Evolutionary conservation across 1,284 basidiomycete species (phyloP), one percentile per base, ranked within the genome.

Genomic region (Abortiporus biennis): DNA sequence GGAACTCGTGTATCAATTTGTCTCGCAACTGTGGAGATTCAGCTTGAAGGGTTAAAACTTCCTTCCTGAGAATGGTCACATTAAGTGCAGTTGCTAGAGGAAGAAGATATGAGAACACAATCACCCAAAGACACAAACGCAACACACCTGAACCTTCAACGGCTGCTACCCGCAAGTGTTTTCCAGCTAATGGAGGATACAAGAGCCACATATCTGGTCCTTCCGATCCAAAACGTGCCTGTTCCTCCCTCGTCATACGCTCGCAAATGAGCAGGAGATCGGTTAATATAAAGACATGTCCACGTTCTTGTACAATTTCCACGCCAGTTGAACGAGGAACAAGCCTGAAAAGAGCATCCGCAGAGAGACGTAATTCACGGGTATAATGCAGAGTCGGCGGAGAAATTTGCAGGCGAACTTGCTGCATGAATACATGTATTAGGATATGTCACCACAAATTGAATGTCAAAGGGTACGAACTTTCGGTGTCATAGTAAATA

Each of bases 401-500:
- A 30, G 77, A 71, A 66, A 99, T 94, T 67, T 97, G 94, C 39
- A 99, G 71, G 50, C 85, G 87, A 51, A 96, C 93, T 67, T 78
- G 76, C 92, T 95, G 59, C 31, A 48, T 36, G 17, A 47, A 24
- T 21, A 32, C 39, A 35, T 27, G 37, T 27, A 23, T 29, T 25
- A 37, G 30, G 16, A 42, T 13, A 31, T 15, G 9, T 38, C 15
- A 24, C 13, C 11, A 21, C 13, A 5, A 31, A 37, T 23, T 38
- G 29, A 41, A 20, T n/a, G 36, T 29, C 6, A 24, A 36, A 31
- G 41, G 19, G 3, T 23, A 64, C 70, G 45, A 53, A 90, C 93
- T 78, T 94, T 94, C 3, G 89, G 86, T 54, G 80, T 78, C 93
- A 99, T 95, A 1, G 91, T 90, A 61, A 99, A 99, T 36, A 99